These are phyloP conservation scores for Cephaloascus albidus DNA, from an alignment of 805 yeast species.

Conservation along the genomic window DNA sequence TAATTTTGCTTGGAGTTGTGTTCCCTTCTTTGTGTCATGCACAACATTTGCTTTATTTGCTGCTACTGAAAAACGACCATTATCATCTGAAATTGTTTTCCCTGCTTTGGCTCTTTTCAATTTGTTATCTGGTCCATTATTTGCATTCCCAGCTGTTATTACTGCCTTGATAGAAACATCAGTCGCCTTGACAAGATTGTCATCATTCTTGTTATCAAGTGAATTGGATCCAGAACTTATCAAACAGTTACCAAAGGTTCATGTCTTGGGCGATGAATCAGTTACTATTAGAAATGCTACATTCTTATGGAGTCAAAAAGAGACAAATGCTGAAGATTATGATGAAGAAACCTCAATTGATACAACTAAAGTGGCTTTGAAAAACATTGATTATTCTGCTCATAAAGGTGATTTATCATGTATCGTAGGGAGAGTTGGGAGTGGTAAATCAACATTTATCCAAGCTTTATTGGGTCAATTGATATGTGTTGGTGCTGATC, in stretches of 20 bases:
- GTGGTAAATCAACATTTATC: slow-evolving; percentile 56
- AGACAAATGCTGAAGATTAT: slow-evolving; percentile 9
- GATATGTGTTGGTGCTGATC: slow-evolving; percentile 21
- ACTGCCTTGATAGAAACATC: slow-evolving; percentile 49
- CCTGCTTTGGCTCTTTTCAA: slow-evolving; percentile 59
- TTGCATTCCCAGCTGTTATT: slow-evolving; percentile 47
- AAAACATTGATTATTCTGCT: slow-evolving; percentile 38
- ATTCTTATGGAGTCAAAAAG: slow-evolving; percentile 37
- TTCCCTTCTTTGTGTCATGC: slow-evolving; percentile 58
- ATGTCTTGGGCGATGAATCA: slow-evolving; percentile 17
- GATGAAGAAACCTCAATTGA: slow-evolving; percentile 34
- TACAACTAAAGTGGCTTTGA: slow-evolving; percentile 29
- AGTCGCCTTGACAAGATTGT: slow-evolving; percentile 48
- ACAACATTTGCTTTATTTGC: slow-evolving; percentile 51
- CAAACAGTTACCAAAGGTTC: slow-evolving; percentile 9
- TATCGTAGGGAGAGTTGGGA: slow-evolving; percentile 58
- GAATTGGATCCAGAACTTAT: slow-evolving; percentile 32
- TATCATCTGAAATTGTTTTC: slow-evolving; percentile 61
- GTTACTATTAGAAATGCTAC: slow-evolving; percentile 39
- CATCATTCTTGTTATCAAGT: slow-evolving; percentile 35
- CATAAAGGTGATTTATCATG: slow-evolving; percentile 47
- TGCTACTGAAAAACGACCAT: slow-evolving; percentile 30
- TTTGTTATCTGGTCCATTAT: slow-evolving; percentile 48
- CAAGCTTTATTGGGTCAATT: slow-evolving; percentile 48
- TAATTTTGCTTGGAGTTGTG: slow-evolving; percentile 52